Evolutionary conservation across 2,329 filamentous ascomycete species (phyloP), one percentile per base, ranked within the genome.

Genomic region (Phyllosticta citrichinensis): DNA sequence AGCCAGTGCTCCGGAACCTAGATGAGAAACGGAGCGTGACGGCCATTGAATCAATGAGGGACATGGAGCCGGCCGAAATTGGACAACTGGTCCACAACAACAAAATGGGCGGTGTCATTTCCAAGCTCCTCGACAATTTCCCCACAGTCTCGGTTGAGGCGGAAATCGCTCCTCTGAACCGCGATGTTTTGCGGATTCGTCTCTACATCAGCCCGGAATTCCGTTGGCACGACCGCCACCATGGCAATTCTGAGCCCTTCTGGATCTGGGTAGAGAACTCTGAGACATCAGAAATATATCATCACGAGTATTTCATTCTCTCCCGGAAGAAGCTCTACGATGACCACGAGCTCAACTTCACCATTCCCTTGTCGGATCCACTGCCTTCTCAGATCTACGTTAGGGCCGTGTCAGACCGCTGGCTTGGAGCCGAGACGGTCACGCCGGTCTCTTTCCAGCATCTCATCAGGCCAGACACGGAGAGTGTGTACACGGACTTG

Each of bases 251-350:
- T 0, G 94, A 99, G 70, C 93, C 93, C 3, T 99, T 95, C 76
- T 99, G 95, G 83, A 88, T 99, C 62, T 99, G 94, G 95, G 93
- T 99, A 2, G 94, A 99, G 73, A 96, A 97, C 71, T 97, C 93
- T 0, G 94, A 97, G 68, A 97, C 92, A 0, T 92, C 91, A 0
- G 92, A 97, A 73, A 97, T 99, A 51, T 97, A 96, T 68, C 94
- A 99, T 68, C 90, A 97, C 65, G 94, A 99, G 72, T 97, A 88
- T 74, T 97, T 99, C 75, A 94, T 99, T 61, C 81, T 99, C 5
- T 95, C 86, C 64, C 83, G 91, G 64, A 89, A 85, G 74, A 97
- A 96, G 79, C 80, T 99, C 2, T 85, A 96, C 66, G 92, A 97
- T 71, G 89, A 94, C n/a, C 94, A 99, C 67, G 94, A 99, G 74